These are phyloP conservation scores for Ustilago lituana DNA, from an alignment of 1,284 basidiomycete species.

Conservation along the genomic window DNA sequence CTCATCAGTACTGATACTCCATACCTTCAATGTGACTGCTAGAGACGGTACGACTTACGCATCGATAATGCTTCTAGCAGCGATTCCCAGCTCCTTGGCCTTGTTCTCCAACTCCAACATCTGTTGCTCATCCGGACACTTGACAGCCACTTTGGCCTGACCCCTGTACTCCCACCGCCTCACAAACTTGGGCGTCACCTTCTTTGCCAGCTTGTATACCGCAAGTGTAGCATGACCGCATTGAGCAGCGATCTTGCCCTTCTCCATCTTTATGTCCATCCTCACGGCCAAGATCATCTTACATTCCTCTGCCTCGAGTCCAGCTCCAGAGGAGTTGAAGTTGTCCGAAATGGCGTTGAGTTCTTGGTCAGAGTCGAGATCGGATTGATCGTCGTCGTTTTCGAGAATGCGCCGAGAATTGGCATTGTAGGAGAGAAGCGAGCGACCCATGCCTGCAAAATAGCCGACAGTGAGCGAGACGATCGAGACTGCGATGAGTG, in stretches of 20 bases:
- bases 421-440: slow-evolving; percentile 51
- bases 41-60: slow-evolving; percentile 73
- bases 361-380: slow-evolving; percentile 41
- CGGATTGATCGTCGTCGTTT: slow-evolving; percentile 19
- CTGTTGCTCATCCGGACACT: slow-evolving; percentile 57
- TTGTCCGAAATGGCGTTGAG: slow-evolving; percentile 30
- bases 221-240: slow-evolving; percentile 65
- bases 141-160: slow-evolving; percentile 65
- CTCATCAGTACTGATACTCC: neutral
- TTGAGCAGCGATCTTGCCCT: slow-evolving; percentile 67
- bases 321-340: slow-evolving; percentile 4
- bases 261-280: slow-evolving; percentile 67
- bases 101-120: slow-evolving; percentile 49
- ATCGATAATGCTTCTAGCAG: slow-evolving; percentile 75
- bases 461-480: slow-evolving; percentile 58
- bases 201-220: slow-evolving; percentile 54
- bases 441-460: slow-evolving; percentile 54
- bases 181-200: slow-evolving; percentile 46
- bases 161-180: slow-evolving; percentile 57
- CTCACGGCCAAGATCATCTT: slow-evolving; percentile 65
- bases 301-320: slow-evolving; percentile 53
- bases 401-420: slow-evolving; percentile 25
- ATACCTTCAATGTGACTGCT: neutral
- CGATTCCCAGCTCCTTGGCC: slow-evolving; percentile 51
- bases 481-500: slow-evolving; percentile 46